Base-by-base conservation (phyloP, 1,284 basidiomycete species). In the Ustilago loliicola region DNA sequence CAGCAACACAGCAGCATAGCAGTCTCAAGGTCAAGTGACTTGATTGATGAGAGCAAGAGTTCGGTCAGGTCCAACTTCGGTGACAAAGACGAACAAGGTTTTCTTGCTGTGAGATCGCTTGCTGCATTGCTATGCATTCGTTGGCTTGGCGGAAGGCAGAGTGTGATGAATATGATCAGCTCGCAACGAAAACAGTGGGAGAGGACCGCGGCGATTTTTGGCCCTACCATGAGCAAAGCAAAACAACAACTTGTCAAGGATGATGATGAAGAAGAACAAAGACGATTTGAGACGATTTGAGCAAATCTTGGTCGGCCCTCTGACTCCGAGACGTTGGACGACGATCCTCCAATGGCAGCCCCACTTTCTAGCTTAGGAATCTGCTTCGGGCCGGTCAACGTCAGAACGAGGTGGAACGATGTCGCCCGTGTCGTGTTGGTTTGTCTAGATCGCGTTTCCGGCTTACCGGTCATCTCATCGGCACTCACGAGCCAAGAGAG, bases 61-160 rank as follows among this genome's bases (percentile, higher is more conserved):
- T 45, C 42, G 42, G 42, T 45, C 42, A 50, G 48, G 48, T 50
- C 48, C 29, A 50, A 29, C 48, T 50, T 50, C 27, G 48, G 48
- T 29, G 25, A 50, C 15, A 29, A 21, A 27, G 48, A 50, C 48
- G 29, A 11, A 15, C 48, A 50, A 50, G 48, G 11, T 25, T 50
- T 29, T 7, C 11, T 29, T 1, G 42, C 42, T 45, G 42, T 23
- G 21, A 45, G 48, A 50, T 50, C 23, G 23, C 48, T 50, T 29
- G 23, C 25, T 50, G 48, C 48, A 50, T 25, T 25, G 27, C 27
- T 19, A 17, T 27, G 48, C 21, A 50, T 25, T 29, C 25, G 48
- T 29, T 17, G 13, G n/a, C 48, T 50, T 50, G 48, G 27, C 48
- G 6, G 4, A 15, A 50, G 48, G 13, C 25, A 50, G 42, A 5